phyloP scores from a whole-genome alignment of 192 early-diverging fungal genomes.

The Mortierella alpina region DNA sequence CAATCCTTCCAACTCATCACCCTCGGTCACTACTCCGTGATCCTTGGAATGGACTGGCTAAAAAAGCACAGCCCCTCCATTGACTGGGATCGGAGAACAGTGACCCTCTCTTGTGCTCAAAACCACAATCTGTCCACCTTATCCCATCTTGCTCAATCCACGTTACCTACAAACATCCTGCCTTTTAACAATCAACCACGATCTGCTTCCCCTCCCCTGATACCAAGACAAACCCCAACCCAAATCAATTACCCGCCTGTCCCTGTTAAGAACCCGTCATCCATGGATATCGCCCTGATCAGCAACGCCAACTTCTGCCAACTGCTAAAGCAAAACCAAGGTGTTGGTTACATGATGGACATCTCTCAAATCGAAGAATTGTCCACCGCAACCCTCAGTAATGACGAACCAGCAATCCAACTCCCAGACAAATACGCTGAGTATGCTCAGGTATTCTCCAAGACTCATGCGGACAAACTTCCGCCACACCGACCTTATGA shows the following conservation, averaged over 20 bases:
- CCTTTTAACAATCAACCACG: not conserved
- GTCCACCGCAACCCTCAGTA: not conserved
- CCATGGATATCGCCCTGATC: too few relatives aligned
- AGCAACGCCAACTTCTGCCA: slow-evolving; percentile 3
- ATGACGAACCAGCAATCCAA: not conserved
- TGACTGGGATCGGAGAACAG: not conserved
- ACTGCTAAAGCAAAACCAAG: not conserved
- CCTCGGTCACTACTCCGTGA: not conserved
- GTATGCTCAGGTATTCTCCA: slow-evolving; percentile 5
- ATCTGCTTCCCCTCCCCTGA: not conserved
- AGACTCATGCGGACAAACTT: slow-evolving; percentile 5
- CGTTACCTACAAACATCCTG: not conserved
- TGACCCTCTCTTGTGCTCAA: not conserved
- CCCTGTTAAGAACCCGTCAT: too few relatives aligned
- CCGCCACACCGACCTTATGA: slow-evolving; percentile 13
- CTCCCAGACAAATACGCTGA: slow-evolving; percentile 14
- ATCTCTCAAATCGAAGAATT: slow-evolving; percentile 17
- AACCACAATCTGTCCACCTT: not conserved
- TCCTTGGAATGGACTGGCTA: slow-evolving; percentile 12
- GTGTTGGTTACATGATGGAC: slow-evolving; percentile 14
- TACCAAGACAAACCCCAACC: not conserved
- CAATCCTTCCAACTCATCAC: slow-evolving; percentile 9
- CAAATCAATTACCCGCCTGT: not conserved
- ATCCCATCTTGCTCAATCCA: not conserved
- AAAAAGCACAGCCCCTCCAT: not conserved